Conservation (phyloP, 75 land plant species). For the Picea sitchensis region DNA sequence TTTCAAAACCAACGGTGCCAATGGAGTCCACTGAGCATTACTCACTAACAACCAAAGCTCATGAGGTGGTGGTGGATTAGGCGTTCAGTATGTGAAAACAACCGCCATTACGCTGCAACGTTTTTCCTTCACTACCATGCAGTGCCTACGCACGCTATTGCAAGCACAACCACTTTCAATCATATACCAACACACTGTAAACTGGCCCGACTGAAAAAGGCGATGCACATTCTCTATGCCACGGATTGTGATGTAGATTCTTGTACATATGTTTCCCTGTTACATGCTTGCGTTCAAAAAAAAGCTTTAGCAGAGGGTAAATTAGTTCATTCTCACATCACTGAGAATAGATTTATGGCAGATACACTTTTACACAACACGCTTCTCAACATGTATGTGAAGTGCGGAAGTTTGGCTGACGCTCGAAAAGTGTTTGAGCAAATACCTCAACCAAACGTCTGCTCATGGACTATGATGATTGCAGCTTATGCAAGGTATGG, state of each 20-base stretch:
- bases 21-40: too few species aligned
- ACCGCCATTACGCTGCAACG: too few species aligned
- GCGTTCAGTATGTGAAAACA: too few species aligned
- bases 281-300: background rate
- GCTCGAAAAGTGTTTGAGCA: conserved; percentile 26
- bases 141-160: too few species aligned
- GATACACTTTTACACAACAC: background rate
- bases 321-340: background rate
- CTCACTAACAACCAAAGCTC: too few species aligned
- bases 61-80: too few species aligned
- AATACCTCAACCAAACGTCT: conserved; percentile 32
- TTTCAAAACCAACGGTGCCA: too few species aligned
- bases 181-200: background rate
- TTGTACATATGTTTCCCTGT: background rate
- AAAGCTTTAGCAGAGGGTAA: background rate
- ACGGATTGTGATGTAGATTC: background rate
- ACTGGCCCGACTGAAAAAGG: background rate
- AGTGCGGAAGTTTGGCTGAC: background rate
- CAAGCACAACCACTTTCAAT: background rate
- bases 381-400: background rate
- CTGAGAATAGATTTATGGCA: background rate
- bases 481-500: conserved; percentile 36
- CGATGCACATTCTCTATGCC: background rate
- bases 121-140: too few species aligned
- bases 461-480: conserved; percentile 62